Evolutionary conservation across 257 asterid genomes (phyloP).

Genomic region (Knoxia roxburghii): DNA sequence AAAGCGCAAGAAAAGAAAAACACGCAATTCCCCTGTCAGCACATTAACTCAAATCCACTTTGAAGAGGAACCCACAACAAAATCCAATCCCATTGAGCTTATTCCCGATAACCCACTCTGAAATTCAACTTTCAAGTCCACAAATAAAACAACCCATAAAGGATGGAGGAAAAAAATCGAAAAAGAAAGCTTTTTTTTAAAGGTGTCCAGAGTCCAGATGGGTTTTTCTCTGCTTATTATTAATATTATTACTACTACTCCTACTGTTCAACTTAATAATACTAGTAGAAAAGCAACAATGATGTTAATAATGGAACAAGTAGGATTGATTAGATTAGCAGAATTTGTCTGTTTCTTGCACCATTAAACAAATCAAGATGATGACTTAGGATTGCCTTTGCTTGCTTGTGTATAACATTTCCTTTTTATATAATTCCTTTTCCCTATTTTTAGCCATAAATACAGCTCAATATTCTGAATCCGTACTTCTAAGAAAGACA

Average conservation of each 20-base stretch:
- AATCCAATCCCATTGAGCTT: conserved; percentile 29
- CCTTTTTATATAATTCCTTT: too few species aligned
- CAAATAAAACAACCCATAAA: background rate
- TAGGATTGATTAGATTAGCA: conserved; percentile 9
- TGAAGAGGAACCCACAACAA: conserved; percentile 61
- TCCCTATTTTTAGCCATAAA: background rate
- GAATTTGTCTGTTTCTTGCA: conserved; percentile 5
- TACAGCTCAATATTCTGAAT: conserved; percentile 11
- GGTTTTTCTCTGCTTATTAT: conserved; percentile 2
- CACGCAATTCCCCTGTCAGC: background rate
- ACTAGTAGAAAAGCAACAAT: too few species aligned
- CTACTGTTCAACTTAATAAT: too few species aligned
- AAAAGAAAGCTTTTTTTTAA: conserved; percentile 6
- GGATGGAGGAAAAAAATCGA: background rate
- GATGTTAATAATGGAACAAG: background rate
- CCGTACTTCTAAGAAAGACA: background rate
- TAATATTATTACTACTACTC: background rate
- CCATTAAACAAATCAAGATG: conserved; percentile 11
- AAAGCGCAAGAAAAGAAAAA: background rate
- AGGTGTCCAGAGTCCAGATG: conserved; percentile 3
- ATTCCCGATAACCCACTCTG: conserved; percentile 7
- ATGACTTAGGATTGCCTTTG: background rate
- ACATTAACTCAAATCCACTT: conserved; percentile 4
- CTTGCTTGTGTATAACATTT: too few species aligned
- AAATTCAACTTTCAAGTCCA: conserved; percentile 3